A percentile compares a stretch with the other conserved stretches of the same genome.
Evolutionary conservation across 176 grass and related monocot genomes (phyloP).

Genomic region (Otatea glauca): DNA sequence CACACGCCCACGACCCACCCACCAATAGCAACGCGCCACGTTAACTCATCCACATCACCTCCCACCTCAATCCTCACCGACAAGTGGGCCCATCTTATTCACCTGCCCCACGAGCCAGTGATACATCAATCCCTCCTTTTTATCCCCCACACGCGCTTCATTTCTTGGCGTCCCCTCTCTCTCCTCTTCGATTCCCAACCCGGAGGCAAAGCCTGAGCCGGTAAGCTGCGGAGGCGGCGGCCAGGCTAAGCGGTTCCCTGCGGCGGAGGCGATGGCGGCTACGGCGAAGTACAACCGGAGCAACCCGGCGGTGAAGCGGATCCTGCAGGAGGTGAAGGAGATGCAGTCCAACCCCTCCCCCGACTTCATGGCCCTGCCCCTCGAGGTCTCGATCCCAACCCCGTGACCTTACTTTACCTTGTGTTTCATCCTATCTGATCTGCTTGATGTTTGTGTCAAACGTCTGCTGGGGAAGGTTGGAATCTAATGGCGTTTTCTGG

Average conservation of each 20-base stretch:
- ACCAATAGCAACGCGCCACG: slow-evolving; percentile 44
- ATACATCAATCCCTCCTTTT: slow-evolving; percentile 15
- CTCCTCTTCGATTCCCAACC: slow-evolving; percentile 34
- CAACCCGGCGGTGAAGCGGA: slow-evolving; percentile 99
- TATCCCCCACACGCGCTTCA: slow-evolving; percentile 20
- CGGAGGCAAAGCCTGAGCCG: slow-evolving; percentile 25
- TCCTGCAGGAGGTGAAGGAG: slow-evolving; percentile 99
- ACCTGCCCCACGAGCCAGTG: slow-evolving; percentile 29
- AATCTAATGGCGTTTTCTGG: not conserved
- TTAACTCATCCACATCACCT: slow-evolving; percentile 41
- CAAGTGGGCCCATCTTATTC: not conserved
- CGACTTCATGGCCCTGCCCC: slow-evolving; percentile 89
- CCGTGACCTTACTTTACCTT: not conserved
- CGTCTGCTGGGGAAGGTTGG: not conserved
- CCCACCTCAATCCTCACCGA: not conserved
- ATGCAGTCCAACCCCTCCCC: slow-evolving; percentile 96
- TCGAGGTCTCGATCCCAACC: slow-evolving; percentile 67
- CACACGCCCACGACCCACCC: not conserved
- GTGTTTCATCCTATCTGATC: slow-evolving; percentile 28
- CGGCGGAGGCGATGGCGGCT: slow-evolving; percentile 49
- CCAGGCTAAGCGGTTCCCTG: slow-evolving; percentile 19
- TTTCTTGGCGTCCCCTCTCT: slow-evolving; percentile 23
- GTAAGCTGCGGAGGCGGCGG: slow-evolving; percentile 15
- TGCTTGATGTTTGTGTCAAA: not conserved
- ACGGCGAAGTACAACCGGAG: slow-evolving; percentile 78